Percentiles rank a stretch among this genome's conserved stretches.
phyloP scores from a whole-genome alignment of 2,329 filamentous ascomycete species.

The Epichloe sylvatica region DNA sequence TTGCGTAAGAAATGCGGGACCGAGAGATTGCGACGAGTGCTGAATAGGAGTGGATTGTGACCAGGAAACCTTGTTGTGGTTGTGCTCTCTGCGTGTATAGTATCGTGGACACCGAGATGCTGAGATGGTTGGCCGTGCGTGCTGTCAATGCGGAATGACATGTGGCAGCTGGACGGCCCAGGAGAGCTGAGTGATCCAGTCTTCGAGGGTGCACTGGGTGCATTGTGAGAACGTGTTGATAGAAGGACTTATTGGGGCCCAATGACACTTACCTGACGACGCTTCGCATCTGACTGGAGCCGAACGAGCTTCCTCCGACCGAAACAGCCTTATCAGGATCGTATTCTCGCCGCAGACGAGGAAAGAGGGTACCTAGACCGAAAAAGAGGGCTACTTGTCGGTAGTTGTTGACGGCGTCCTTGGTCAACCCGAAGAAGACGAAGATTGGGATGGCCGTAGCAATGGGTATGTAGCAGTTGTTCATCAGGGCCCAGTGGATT shows the following conservation, averaged over 20 bases:
- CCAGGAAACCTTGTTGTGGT: background rate
- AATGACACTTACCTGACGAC: conserved; percentile 9
- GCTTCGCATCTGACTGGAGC: conserved; percentile 11
- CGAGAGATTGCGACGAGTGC: conserved; percentile 17
- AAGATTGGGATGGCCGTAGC: conserved; percentile 34
- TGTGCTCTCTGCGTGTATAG: background rate
- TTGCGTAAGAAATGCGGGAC: conserved; percentile 12
- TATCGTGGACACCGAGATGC: background rate
- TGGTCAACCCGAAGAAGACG: conserved; percentile 41
- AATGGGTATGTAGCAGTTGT: conserved; percentile 35
- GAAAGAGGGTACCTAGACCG: conserved; percentile 31
- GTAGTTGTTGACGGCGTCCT: conserved; percentile 38
- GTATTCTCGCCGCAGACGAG: conserved; percentile 25
- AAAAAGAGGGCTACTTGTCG: conserved; percentile 23
- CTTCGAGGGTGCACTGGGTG: background rate
- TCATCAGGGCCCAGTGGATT: conserved; percentile 26
- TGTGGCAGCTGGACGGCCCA: conserved; percentile 8
- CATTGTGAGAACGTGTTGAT: conserved; percentile 4
- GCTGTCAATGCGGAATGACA: conserved; percentile 7
- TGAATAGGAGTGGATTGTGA: conserved; percentile 22
- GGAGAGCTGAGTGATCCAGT: conserved; percentile 8
- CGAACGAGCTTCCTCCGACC: conserved; percentile 9
- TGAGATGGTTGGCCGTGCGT: conserved; percentile 9
- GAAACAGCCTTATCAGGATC: conserved; percentile 18
- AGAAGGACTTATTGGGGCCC: background rate